These are phyloP conservation scores for Cylindrodendrum hubeiense DNA, from an alignment of 2,329 filamentous ascomycete species.

Conservation along the genomic window DNA sequence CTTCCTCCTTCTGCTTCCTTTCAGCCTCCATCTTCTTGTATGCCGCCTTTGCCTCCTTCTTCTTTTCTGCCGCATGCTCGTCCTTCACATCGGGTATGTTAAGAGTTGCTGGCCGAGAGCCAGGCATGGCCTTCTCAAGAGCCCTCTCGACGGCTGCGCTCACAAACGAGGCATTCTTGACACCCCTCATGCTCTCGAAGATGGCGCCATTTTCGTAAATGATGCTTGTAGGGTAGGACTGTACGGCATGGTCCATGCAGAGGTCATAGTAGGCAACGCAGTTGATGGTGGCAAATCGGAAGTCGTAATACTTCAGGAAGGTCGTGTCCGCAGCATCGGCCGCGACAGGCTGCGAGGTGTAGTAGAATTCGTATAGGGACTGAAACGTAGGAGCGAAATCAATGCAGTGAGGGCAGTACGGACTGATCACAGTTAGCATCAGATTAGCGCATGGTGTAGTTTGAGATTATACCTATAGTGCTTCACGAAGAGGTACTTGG, in stretches of 20 bases:
- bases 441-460: constrained; percentile 9
- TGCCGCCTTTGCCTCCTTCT: constrained; percentile 39
- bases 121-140: constrained; percentile 83
- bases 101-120: constrained; percentile 77
- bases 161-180: constrained; percentile 74
- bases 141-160: constrained; percentile 80
- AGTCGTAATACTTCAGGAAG: constrained; percentile 88
- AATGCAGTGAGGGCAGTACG: constrained; percentile 79
- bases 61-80: constrained; percentile 28
- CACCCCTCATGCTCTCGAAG: constrained; percentile 73
- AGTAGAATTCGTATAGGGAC: constrained; percentile 94
- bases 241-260: constrained; percentile 76
- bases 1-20: constrained; percentile 16
- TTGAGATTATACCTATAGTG: constrained; percentile 71
- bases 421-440: constrained; percentile 54
- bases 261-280: constrained; percentile 86
- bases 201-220: constrained; percentile 84
- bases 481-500: constrained; percentile 69
- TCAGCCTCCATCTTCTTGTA: constrained; percentile 50
- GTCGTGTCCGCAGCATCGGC: constrained; percentile 65
- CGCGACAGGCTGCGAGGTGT: constrained; percentile 82
- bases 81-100: constrained; percentile 25
- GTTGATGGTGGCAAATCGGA: constrained; percentile 88
- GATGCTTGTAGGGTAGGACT: constrained; percentile 80
- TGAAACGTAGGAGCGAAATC: constrained; percentile 87